Percentiles rank a stretch among this genome's conserved stretches.
phyloP scores from a whole-genome alignment of 495 filamentous ascomycete species.

The Parathielavia appendiculata region DNA sequence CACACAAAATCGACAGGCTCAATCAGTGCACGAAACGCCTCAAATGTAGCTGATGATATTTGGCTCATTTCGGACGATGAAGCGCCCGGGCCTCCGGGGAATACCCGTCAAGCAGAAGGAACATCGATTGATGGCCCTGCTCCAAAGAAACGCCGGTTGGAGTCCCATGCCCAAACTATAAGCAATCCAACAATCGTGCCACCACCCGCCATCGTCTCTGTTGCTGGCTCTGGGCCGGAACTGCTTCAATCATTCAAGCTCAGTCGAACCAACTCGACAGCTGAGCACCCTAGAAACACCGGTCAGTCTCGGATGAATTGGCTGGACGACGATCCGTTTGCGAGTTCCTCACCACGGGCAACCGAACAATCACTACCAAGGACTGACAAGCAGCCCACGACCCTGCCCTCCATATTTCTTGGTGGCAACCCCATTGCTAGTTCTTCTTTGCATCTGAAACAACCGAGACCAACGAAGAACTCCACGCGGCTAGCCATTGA shows the following conservation, averaged over 20 bases:
- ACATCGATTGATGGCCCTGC: slow-evolving; percentile 3
- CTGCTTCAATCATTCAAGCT: neutral
- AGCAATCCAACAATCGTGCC: neutral
- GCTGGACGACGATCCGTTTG: slow-evolving; percentile 12
- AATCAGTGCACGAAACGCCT: neutral
- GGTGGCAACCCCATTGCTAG: slow-evolving; percentile 16
- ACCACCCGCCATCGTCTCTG: neutral
- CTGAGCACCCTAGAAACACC: neutral
- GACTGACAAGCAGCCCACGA: neutral
- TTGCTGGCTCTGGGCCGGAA: neutral
- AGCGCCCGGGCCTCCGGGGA: neutral
- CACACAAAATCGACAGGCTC: neutral
- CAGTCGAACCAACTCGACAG: neutral
- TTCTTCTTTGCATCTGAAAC: slow-evolving; percentile 11
- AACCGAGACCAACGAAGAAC: neutral
- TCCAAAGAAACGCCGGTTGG: slow-evolving; percentile 27
- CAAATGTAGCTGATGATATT: neutral
- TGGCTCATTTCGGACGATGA: slow-evolving; percentile 48
- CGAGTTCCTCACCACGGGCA: slow-evolving; percentile 17
- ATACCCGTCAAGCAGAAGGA: neutral
- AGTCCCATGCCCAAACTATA: slow-evolving; percentile 10
- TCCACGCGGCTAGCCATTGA: slow-evolving; percentile 1
- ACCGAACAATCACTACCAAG: neutral
- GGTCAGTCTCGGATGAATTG: neutral
- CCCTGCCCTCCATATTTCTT: neutral